Evolutionary conservation across 2,329 filamentous ascomycete species (phyloP).

Genomic region (Ambrosiella cleistominuta): DNA sequence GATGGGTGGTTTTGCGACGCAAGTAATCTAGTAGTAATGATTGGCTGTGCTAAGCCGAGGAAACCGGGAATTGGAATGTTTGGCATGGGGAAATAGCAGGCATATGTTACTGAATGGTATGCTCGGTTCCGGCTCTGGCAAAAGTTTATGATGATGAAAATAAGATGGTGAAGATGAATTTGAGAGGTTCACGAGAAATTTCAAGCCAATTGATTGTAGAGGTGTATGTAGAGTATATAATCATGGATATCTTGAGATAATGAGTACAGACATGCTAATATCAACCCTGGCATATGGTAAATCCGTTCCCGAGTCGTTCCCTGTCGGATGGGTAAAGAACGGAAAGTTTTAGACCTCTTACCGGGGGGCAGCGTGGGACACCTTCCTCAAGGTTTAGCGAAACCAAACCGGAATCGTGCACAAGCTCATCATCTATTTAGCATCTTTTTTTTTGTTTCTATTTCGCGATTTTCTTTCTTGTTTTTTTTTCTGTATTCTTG

Average conservation of each 20-base stretch:
- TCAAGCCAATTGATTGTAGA: not conserved
- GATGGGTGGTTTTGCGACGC: conserved; percentile 2
- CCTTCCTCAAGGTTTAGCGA: not conserved
- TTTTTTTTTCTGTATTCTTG: not conserved
- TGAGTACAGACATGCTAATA: not conserved
- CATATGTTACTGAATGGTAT: not conserved
- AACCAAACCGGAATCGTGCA: not conserved
- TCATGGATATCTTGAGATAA: not conserved
- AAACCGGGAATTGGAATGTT: conserved; percentile 2
- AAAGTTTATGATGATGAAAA: conserved; percentile 14
- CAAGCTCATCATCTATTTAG: not conserved
- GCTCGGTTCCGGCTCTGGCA: conserved; percentile 12
- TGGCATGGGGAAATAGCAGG: not conserved
- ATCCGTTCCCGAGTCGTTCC: not conserved
- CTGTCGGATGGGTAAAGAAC: not conserved
- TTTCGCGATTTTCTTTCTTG: not conserved
- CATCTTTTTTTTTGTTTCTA: not conserved
- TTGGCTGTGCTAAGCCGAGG: conserved; percentile 12
- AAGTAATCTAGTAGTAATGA: conserved; percentile 12
- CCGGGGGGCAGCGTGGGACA: not conserved
- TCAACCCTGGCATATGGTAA: not conserved
- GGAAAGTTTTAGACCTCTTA: not conserved
- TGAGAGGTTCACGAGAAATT: conserved; percentile 10
- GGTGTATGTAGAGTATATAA: not conserved
- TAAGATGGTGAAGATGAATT: conserved; percentile 4